These are phyloP conservation scores for Salix brachista DNA, from an alignment of 345 rosid genomes.

Conservation along the genomic window DNA sequence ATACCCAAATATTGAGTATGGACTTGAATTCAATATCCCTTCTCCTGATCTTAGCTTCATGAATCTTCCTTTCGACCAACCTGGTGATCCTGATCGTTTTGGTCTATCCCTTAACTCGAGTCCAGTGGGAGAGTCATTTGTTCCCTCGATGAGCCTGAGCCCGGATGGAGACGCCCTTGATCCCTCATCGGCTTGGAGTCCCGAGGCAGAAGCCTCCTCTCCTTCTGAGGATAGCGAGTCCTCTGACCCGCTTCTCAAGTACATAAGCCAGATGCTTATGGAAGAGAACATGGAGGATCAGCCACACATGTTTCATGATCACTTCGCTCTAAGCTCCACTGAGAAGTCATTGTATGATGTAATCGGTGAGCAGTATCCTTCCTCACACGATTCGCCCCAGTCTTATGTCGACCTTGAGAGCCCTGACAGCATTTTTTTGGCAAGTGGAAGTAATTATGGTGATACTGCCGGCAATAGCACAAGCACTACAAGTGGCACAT, in stretches of 20 bases:
- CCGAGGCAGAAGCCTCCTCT: conserved; percentile 33
- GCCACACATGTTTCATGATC: conserved; percentile 25
- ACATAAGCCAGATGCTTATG: conserved; percentile 28
- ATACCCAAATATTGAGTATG: conserved; percentile 5
- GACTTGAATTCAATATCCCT: conserved; percentile 3
- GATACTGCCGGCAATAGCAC: conserved; percentile 3
- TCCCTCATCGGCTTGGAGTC: conserved; percentile 13
- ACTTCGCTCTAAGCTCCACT: conserved; percentile 17
- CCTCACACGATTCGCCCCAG: conserved; percentile 1
- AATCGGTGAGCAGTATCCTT: conserved; percentile 15
- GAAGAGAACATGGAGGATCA: conserved; percentile 30
- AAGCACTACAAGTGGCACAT: background rate
- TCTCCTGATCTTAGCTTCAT: conserved; percentile 12
- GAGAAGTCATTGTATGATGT: conserved; percentile 26
- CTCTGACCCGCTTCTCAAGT: conserved; percentile 26
- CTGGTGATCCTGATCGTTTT: background rate
- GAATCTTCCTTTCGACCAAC: conserved; percentile 13
- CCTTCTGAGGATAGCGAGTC: conserved; percentile 22
- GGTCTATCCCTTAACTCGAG: background rate
- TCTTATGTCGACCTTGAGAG: conserved; percentile 12
- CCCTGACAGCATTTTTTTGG: conserved; percentile 17
- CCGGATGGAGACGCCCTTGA: conserved; percentile 1
- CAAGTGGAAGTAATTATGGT: conserved; percentile 15
- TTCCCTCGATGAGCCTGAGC: background rate
- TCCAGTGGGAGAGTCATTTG: conserved; percentile 13